Percentiles rank a stretch among this genome's conserved stretches.
Conservation (phyloP, 73 alveolate species). For the Halteria grandinella region DNA sequence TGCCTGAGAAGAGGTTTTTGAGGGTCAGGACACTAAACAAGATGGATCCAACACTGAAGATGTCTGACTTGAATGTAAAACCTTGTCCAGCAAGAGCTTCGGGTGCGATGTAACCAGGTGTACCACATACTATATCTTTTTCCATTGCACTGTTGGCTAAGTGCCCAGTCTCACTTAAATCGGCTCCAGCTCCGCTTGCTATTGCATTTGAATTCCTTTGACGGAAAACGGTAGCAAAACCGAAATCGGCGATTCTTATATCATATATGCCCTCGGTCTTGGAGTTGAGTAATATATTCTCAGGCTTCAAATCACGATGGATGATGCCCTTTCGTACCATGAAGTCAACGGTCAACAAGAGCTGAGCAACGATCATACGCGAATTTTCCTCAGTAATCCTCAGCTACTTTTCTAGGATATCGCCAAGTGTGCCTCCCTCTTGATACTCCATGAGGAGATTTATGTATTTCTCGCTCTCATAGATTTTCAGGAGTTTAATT, state of each 20-base stretch:
- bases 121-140: slow-evolving; percentile 71
- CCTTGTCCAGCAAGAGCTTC: slow-evolving; percentile 47
- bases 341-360: slow-evolving; percentile 51
- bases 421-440: slow-evolving; percentile 37
- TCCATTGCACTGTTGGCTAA: not conserved
- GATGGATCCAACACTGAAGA: slow-evolving; percentile 40
- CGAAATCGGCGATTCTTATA: slow-evolving; percentile 75
- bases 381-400: not conserved
- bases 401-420: not conserved
- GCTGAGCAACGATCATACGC: slow-evolving; percentile 14
- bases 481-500: slow-evolving; percentile 4
- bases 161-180: too few relatives aligned
- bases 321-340: slow-evolving; percentile 49
- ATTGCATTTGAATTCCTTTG: too few relatives aligned
- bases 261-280: slow-evolving; percentile 23
- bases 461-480: not conserved
- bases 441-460: slow-evolving; percentile 18
- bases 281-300: slow-evolving; percentile 52
- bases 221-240: too few relatives aligned
- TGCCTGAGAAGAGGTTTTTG: slow-evolving; percentile 16
- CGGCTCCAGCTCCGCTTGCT: too few relatives aligned
- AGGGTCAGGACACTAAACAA: slow-evolving; percentile 25
- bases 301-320: slow-evolving; percentile 65
- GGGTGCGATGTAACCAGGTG: slow-evolving; percentile 74
- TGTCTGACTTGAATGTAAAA: slow-evolving; percentile 26